These are phyloP conservation scores for Penicillium sp. DNA, from an alignment of 2,329 filamentous ascomycete genomes.

Conservation along the genomic window DNA sequence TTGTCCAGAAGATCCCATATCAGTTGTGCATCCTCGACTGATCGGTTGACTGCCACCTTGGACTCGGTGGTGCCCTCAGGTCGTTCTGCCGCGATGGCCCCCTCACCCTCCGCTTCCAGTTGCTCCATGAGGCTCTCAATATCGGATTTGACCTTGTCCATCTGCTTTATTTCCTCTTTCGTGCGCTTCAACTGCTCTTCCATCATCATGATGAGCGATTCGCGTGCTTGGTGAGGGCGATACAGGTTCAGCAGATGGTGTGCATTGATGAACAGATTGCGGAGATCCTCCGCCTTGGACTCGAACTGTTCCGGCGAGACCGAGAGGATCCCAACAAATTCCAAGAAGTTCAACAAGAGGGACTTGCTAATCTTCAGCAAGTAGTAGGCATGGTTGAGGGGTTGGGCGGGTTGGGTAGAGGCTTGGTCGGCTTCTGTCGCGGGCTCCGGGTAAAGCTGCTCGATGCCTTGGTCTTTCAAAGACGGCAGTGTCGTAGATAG, in stretches of 20 bases:
- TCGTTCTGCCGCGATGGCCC: constrained; percentile 18
- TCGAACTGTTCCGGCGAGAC: constrained; percentile 67
- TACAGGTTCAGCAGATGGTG: constrained; percentile 95
- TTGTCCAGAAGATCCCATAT: constrained; percentile 46
- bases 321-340: constrained; percentile 72
- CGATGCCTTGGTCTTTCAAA: constrained; percentile 70
- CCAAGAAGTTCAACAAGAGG: constrained; percentile 83
- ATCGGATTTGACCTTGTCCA: constrained; percentile 71
- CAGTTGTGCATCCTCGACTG: constrained; percentile 33
- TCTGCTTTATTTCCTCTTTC: constrained; percentile 74
- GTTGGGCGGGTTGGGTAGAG: constrained; percentile 37
- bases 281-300: constrained; percentile 75
- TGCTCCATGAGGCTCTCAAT: constrained; percentile 53
- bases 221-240: constrained; percentile 85
- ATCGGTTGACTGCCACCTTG: constrained; percentile 18
- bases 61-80: constrained; percentile 9
- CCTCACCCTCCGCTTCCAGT: constrained; percentile 34
- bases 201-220: constrained; percentile 85
- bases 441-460: constrained; percentile 65
- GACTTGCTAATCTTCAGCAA: constrained; percentile 81
- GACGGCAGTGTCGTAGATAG: constrained; percentile 63
- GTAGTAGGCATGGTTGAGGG: constrained; percentile 57
- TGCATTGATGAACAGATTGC: constrained; percentile 84
- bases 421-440: constrained; percentile 57
- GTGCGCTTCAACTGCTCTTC: constrained; percentile 77